phyloP scores from a whole-genome alignment of 1,284 basidiomycete species.

The Sanguinoderma infundibulare region DNA sequence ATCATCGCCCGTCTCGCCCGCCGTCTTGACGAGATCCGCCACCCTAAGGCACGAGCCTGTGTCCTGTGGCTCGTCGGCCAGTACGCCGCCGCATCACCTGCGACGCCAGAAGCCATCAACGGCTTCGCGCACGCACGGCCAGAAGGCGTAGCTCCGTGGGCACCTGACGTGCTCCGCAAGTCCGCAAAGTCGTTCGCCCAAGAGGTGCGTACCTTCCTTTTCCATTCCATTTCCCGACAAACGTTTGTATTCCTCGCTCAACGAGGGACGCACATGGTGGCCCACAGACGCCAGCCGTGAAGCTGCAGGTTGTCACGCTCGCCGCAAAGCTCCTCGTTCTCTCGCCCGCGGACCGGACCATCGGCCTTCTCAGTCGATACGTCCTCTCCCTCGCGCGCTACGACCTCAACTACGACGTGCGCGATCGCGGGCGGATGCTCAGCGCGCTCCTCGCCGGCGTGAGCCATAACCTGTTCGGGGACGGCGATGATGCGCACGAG shows the following conservation, averaged over 20 bases:
- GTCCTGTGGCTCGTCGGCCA: conserved; percentile 92
- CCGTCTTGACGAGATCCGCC: conserved; percentile 77
- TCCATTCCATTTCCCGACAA: not conserved
- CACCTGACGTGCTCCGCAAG: conserved; percentile 84
- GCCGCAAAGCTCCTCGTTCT: conserved; percentile 82
- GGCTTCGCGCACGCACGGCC: conserved; percentile 27
- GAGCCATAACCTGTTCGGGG: conserved; percentile 39
- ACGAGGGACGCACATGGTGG: not conserved
- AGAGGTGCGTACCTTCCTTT: conserved; percentile 54
- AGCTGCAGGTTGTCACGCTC: conserved; percentile 83
- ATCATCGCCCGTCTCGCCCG: conserved; percentile 80
- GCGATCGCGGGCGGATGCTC: conserved; percentile 86
- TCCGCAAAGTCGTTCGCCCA: conserved; percentile 71
- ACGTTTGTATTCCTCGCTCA: not conserved
- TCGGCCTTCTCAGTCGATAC: conserved; percentile 68
- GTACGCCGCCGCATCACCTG: conserved; percentile 56
- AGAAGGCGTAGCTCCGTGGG: conserved; percentile 69
- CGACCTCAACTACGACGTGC: conserved; percentile 85
- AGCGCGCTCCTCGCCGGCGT: conserved; percentile 70
- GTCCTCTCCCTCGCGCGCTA: conserved; percentile 87
- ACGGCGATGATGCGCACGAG: conserved; percentile 43
- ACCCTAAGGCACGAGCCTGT: conserved; percentile 81
- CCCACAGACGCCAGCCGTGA: conserved; percentile 69
- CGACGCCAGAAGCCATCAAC: conserved; percentile 22
- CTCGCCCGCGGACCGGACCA: conserved; percentile 55